A percentile compares a stretch with the other conserved stretches of the same genome.
phyloP scores from a whole-genome alignment of 768 basidiomycete genomes.

The Lactarius hengduanensis region DNA sequence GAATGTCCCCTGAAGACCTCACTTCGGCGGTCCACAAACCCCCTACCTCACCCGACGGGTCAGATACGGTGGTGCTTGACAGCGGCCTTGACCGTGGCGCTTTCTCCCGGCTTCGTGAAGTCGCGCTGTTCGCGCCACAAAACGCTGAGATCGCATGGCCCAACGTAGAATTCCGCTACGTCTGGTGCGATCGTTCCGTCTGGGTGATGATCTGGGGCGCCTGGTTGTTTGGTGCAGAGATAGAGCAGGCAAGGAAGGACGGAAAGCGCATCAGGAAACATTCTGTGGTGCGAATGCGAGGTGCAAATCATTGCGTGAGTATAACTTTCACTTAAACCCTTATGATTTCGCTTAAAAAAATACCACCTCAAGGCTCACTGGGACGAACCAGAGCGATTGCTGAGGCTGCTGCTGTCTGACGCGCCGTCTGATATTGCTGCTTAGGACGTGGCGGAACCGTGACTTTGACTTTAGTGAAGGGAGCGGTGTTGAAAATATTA shows the following conservation, averaged over 20 bases:
- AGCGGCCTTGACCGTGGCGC: not conserved
- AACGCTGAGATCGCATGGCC: not conserved
- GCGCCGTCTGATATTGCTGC: not conserved
- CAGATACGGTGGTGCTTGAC: not conserved
- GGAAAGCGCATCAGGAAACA: not conserved
- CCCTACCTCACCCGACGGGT: not conserved
- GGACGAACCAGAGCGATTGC: not conserved
- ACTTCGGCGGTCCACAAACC: not conserved
- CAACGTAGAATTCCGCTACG: conserved; percentile 4
- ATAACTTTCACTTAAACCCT: not conserved
- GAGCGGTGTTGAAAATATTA: too few relatives aligned
- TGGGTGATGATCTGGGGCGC: not conserved
- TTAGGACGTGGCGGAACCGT: not conserved
- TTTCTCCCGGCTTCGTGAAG: not conserved
- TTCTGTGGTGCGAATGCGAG: not conserved
- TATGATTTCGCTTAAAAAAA: not conserved
- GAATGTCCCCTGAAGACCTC: not conserved
- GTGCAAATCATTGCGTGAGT: not conserved
- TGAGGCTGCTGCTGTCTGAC: not conserved
- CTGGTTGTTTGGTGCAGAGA: not conserved
- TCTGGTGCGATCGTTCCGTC: conserved; percentile 2
- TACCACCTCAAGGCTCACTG: not conserved
- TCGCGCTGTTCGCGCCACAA: not conserved
- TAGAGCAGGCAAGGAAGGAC: not conserved
- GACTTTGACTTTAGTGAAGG: not conserved